These are phyloP conservation scores for Herpotrichia juniperi DNA, from an alignment of 2,329 filamentous ascomycete genomes.

Conservation along the genomic window DNA sequence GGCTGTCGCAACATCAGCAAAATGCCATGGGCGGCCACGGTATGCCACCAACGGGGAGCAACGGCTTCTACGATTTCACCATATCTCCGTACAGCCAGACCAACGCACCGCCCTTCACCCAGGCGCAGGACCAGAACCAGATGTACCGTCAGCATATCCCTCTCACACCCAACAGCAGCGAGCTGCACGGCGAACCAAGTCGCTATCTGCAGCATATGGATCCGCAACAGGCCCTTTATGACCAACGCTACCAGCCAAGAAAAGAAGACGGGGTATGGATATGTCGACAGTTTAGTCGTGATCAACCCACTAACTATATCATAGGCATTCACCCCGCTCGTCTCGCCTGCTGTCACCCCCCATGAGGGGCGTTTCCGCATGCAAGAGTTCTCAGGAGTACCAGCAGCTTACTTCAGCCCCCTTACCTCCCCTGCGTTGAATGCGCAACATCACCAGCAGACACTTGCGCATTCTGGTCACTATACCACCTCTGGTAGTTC, in stretches of 20 bases:
- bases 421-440: slow-evolving; percentile 81
- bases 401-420: slow-evolving; percentile 80
- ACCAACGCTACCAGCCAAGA: slow-evolving; percentile 67
- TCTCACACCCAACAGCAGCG: slow-evolving; percentile 80
- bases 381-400: slow-evolving; percentile 65
- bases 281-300: slow-evolving; percentile 2
- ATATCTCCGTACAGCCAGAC: slow-evolving; percentile 40
- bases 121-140: slow-evolving; percentile 48
- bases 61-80: slow-evolving; percentile 43
- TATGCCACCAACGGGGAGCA: slow-evolving; percentile 28
- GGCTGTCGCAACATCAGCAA: slow-evolving; percentile 14
- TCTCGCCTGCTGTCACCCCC: slow-evolving; percentile 83
- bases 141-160: slow-evolving; percentile 65
- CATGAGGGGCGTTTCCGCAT: slow-evolving; percentile 71
- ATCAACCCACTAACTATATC: slow-evolving; percentile 40
- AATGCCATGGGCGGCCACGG: slow-evolving; percentile 16
- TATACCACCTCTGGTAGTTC: slow-evolving; percentile 56
- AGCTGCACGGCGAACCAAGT: slow-evolving; percentile 68
- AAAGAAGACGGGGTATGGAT: slow-evolving; percentile 71
- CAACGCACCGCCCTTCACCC: slow-evolving; percentile 44
- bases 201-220: slow-evolving; percentile 63
- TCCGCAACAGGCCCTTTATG: slow-evolving; percentile 66
- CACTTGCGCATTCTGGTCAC: slow-evolving; percentile 42
- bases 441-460: slow-evolving; percentile 64
- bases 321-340: slow-evolving; percentile 80